Evolutionary conservation across 306 rosid species (phyloP).

Genomic region (Inga oerstediana): DNA sequence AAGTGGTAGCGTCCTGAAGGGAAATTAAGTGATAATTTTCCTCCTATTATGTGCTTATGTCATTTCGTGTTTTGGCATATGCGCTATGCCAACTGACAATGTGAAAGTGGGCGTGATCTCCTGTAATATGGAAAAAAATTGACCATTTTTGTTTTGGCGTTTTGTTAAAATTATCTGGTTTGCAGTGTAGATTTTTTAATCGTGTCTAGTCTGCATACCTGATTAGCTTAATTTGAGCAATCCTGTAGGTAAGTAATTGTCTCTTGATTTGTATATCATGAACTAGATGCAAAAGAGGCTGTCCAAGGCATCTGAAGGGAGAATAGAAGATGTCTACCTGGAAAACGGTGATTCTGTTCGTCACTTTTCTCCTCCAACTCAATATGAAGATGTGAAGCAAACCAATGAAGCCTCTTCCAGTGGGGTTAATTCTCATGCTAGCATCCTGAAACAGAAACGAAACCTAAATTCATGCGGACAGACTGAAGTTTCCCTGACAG

Average conservation of each 20-base stretch:
- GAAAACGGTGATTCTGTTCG: constrained; percentile 43
- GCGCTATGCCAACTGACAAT: neutral
- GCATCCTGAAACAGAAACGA: constrained; percentile 39
- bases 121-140: neutral
- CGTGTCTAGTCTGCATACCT: constrained; percentile 10
- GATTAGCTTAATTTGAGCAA: constrained; percentile 7
- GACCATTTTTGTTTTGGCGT: neutral
- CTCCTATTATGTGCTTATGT: neutral
- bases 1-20: neutral
- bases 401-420: constrained; percentile 35
- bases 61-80: neutral
- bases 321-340: constrained; percentile 29
- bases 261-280: constrained; percentile 1
- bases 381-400: constrained; percentile 41
- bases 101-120: neutral
- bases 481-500: constrained; percentile 30
- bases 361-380: constrained; percentile 28
- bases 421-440: constrained; percentile 33
- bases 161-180: neutral
- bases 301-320: constrained; percentile 40
- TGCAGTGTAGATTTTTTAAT: constrained; percentile 14
- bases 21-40: neutral
- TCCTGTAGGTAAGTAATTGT: neutral
- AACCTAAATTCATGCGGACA: constrained; percentile 25
- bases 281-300: constrained; percentile 40